Base-by-base conservation (phyloP, 2,329 filamentous ascomycete genomes). In the Fusarium hostae region DNA sequence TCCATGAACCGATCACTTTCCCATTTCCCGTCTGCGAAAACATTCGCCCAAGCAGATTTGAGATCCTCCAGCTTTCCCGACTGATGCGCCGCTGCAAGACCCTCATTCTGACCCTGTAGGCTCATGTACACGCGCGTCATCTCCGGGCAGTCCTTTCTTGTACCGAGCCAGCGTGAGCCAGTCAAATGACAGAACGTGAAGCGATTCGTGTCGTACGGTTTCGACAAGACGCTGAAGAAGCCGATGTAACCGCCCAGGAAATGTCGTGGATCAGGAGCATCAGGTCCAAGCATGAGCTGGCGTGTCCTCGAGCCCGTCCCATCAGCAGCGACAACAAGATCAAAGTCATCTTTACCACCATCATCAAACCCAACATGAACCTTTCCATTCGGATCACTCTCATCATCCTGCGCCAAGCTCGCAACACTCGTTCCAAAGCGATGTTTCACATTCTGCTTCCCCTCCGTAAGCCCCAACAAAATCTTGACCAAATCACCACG, bases 191-290 rank as follows among this genome's bases (percentile, higher is more conserved):
- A 66, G 43, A 66, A 66, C 0, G 63, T 66, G 28, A 66, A 66
- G 2, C 34, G 56, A 10, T 66, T 22, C 0, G 63, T 28, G 18
- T 66, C 63, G 2, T 66, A 51, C 0, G 52, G 39, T 16, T 51
- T 37, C 0, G 61, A 18, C 0, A 30, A 10, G 1, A 16, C n/a
- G 34, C 67, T 71, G 39, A 71, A 71, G 37, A 63, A 70, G 22
- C 67, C 68, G 51, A 70, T 63, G 12, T 71, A 77, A 62, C n/a
- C 68, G 7, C 69, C 69, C 1, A 65, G 50, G 11, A 35, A 54
- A 37, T 69, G 52, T 16, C 68, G 37, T 24, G 69, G 64, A 32
- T 72, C 69, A 1, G 64, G 64, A 16, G 64, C 59, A 6, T 59
- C 47, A 6, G 59, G 59, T 11, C 69, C 68, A 2, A 72, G 68